Percentiles rank a stretch among this genome's conserved stretches.
These are phyloP conservation scores for Suillus americanus DNA, from an alignment of 768 basidiomycete genomes.

Conservation along the genomic window DNA sequence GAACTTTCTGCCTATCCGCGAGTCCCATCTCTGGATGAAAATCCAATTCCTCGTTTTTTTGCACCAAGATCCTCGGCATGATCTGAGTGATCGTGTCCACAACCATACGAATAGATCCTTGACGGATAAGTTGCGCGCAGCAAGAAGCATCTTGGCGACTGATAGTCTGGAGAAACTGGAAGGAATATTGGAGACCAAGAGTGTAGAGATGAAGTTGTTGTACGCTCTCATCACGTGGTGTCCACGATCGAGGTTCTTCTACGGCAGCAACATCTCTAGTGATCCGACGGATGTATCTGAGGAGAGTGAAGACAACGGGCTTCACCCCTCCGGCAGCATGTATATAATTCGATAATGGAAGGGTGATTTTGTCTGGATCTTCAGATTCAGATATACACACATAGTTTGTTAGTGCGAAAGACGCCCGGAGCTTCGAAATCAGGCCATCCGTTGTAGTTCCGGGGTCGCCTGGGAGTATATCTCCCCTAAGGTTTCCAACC, in stretches of 20 bases:
- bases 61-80: neutral
- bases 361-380: neutral
- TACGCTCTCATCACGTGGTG: neutral
- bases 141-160: neutral
- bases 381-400: neutral
- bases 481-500: neutral
- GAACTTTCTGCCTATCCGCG: neutral
- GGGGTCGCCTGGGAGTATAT: neutral
- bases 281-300: neutral
- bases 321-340: neutral
- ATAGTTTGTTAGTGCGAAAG: neutral
- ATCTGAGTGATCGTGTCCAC: neutral
- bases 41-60: neutral
- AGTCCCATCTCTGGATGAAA: neutral
- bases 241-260: neutral
- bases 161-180: neutral
- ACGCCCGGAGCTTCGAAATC: neutral
- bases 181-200: neutral
- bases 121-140: neutral
- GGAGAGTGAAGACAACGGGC: neutral
- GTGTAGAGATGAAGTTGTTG: neutral
- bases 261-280: neutral
- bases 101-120: neutral
- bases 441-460: neutral
- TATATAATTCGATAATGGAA: neutral